Base-by-base conservation (phyloP, 345 rosid genomes). In the Iberis pinnata region DNA sequence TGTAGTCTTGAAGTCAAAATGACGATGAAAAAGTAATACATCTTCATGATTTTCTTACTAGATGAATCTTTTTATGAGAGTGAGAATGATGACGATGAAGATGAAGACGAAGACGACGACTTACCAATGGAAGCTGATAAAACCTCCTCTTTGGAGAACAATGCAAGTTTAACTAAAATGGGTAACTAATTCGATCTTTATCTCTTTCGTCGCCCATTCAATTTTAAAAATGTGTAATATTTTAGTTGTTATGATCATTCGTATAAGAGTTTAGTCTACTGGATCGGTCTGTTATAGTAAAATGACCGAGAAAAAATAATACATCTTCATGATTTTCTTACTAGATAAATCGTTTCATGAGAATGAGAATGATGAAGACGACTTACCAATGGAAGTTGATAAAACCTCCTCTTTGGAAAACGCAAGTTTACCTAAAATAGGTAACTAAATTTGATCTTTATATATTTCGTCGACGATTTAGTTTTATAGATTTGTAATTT, bases 31-130 rank as follows among this genome's bases (percentile, higher is more conserved):
- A 2, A 22, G 25, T 22, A 22, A 22, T 22, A 22, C 6, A 6
- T 22, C 25, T 22, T 22, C 6, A 6, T 22, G 25, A 22, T 2
- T 22, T 22, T 22, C 36, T 15, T 47, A 7, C 3, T 24, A 38
- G 49, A 6, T 41, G 48, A n/a, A 12, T 0, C 40, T 1, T 43
- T 41, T n/a, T n/a, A n/a, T n/a, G n/a, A n/a, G n/a, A 15, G 37
- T n/a, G 67, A 44, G 53, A 22, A 44, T 33, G 53, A 27, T 57
- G 64, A 45, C n/a, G n/a, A n/a, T n/a, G n/a, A n/a, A n/a, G n/a
- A n/a, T n/a, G n/a, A n/a, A n/a, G n/a, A n/a, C n/a, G n/a, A n/a
- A n/a, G n/a, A n/a, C 11, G 60, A 9, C 5, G 55, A 48, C 32
- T 43, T 63, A 13, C 5, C 47, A 35, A 1, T 49, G 22, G 12